phyloP scores from a whole-genome alignment of 495 filamentous ascomycete genomes.

The Echria macrotheca region DNA sequence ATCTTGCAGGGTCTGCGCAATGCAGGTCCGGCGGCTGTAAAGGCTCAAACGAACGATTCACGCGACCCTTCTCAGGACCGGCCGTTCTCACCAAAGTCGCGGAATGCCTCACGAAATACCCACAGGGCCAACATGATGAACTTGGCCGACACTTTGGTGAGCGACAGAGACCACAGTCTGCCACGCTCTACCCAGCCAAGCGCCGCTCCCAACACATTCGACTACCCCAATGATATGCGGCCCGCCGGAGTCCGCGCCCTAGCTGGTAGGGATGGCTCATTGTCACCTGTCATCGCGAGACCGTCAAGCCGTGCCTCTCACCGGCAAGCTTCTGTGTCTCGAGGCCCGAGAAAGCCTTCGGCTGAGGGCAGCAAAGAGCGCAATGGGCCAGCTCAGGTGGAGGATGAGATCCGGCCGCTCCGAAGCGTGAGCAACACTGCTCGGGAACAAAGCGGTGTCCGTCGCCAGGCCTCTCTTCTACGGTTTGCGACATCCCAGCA shows the following conservation, averaged over 20 bases:
- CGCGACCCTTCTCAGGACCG: conserved; percentile 13
- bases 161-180: conserved; percentile 6
- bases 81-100: conserved; percentile 22
- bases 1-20: no score
- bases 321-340: neutral
- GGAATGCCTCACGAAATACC: conserved; percentile 16
- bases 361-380: neutral
- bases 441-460: neutral
- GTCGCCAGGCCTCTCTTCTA: no score
- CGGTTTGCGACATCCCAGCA: no score
- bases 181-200: no score
- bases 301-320: conserved; percentile 11
- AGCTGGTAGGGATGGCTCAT: neutral
- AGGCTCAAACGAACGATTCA: no score
- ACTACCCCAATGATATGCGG: no score
- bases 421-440: conserved; percentile 9
- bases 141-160: neutral
- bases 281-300: neutral
- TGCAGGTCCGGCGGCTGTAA: no score
- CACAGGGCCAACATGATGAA: conserved; percentile 9
- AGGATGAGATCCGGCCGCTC: no score
- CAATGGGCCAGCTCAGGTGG: no score
- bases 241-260: no score
- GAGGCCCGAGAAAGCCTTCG: neutral
- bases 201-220: no score